These are phyloP conservation scores for Scedosporium boydii DNA, from an alignment of 2,329 filamentous ascomycete genomes.

Conservation along the genomic window DNA sequence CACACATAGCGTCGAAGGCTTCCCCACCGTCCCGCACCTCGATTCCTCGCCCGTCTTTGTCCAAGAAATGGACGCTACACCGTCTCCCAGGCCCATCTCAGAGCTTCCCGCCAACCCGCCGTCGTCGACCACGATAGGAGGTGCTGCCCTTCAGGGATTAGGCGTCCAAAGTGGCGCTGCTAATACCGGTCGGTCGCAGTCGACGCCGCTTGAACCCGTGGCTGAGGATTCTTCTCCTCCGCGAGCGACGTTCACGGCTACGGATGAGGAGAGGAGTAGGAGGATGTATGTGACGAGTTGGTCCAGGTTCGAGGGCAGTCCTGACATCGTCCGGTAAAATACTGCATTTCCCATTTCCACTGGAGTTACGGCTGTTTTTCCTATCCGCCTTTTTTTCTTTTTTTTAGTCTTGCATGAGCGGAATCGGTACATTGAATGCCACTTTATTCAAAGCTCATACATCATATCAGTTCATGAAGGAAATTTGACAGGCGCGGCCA, in stretches of 20 bases:
- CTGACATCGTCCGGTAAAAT: background rate
- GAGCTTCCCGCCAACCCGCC: constrained; percentile 21
- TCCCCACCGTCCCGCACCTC: constrained; percentile 11
- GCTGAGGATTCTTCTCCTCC: background rate
- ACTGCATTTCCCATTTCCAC: too few species aligned
- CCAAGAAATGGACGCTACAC: constrained; percentile 27
- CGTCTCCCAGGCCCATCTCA: constrained; percentile 15
- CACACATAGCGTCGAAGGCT: constrained; percentile 9
- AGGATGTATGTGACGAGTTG: constrained; percentile 4
- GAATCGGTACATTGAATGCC: background rate
- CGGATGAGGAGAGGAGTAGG: background rate
- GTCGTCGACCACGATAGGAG: background rate
- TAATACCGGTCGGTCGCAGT: background rate
- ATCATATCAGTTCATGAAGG: too few species aligned
- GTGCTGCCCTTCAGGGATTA: background rate
- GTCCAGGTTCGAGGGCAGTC: background rate
- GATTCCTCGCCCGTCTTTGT: background rate
- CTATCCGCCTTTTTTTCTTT: background rate
- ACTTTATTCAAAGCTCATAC: too few species aligned
- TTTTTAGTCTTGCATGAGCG: background rate
- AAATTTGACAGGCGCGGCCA: too few species aligned
- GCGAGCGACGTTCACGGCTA: background rate
- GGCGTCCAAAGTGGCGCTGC: background rate
- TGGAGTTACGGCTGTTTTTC: too few species aligned
- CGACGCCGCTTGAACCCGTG: background rate